A percentile compares a stretch with the other conserved stretches of the same genome.
phyloP scores from a whole-genome alignment of 352 stramenopile species.

The Phytopythium helicoides region DNA sequence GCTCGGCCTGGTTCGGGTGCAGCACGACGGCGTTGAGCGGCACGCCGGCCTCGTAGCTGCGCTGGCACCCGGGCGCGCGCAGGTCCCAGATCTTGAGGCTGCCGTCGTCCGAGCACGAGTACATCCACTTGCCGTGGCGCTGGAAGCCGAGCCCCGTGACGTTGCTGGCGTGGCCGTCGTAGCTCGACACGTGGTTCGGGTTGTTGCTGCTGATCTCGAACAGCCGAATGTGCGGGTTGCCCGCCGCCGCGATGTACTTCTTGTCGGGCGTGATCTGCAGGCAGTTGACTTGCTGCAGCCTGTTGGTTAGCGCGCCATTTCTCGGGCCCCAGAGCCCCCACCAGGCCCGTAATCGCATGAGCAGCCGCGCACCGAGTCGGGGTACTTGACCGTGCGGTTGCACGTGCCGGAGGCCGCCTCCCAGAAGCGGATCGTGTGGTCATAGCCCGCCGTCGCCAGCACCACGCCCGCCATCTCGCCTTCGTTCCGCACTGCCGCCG shows the following conservation, averaged over 20 bases:
- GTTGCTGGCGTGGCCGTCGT: slow-evolving; percentile 95
- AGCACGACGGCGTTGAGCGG: slow-evolving; percentile 95
- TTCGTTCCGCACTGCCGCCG: slow-evolving; percentile 2
- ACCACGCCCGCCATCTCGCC: slow-evolving; percentile 87
- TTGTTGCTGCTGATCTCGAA: slow-evolving; percentile 98
- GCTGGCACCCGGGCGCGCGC: slow-evolving; percentile 76
- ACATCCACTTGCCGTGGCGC: slow-evolving; percentile 97
- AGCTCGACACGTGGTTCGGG: slow-evolving; percentile 93
- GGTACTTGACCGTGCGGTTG: slow-evolving; percentile 94
- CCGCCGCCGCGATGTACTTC: slow-evolving; percentile 95
- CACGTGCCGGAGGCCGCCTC: slow-evolving; percentile 95
- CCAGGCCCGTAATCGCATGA: slow-evolving; percentile 1
- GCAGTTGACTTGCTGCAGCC: slow-evolving; percentile 92
- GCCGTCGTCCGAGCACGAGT: slow-evolving; percentile 96
- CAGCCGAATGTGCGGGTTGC: slow-evolving; percentile 96
- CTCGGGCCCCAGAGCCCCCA: not conserved
- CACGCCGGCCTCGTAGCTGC: slow-evolving; percentile 85
- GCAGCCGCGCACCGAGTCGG: slow-evolving; percentile 80
- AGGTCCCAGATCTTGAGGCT: slow-evolving; percentile 96
- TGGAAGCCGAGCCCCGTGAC: slow-evolving; percentile 98
- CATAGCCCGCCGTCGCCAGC: slow-evolving; percentile 95
- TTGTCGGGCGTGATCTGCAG: slow-evolving; percentile 97
- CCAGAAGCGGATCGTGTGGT: slow-evolving; percentile 99
- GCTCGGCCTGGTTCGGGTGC: slow-evolving; percentile 93
- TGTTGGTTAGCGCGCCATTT: slow-evolving; percentile 2